A percentile compares a stretch with the other conserved stretches of the same genome.
phyloP scores from a whole-genome alignment of 2,329 filamentous ascomycete species.

The Akanthomyces muscarius region DNA sequence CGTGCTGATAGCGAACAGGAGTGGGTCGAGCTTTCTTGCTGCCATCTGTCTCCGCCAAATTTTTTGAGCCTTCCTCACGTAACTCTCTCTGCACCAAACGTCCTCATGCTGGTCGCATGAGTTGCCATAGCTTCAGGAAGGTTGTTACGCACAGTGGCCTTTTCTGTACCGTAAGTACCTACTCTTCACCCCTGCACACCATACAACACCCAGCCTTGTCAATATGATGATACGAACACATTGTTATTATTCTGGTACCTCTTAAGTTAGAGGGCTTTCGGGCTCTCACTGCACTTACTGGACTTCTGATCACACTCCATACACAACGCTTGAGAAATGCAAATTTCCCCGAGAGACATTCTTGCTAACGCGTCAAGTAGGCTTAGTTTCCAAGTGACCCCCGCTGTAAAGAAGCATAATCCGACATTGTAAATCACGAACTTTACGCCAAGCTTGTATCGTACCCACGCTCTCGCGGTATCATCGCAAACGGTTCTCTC shows the following conservation, averaged over 20 bases:
- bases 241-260: conserved; percentile 87
- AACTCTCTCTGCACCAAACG: not conserved
- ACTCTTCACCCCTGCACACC: not conserved
- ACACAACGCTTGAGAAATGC: not conserved
- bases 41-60: conserved; percentile 11
- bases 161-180: conserved; percentile 2
- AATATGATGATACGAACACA: conserved; percentile 68
- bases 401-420: not conserved
- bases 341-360: not conserved
- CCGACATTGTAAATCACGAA: conserved; percentile 1
- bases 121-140: not conserved
- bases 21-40: conserved; percentile 22
- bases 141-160: not conserved
- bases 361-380: not conserved
- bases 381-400: not conserved
- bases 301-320: conserved; percentile 65
- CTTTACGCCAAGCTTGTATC: not conserved
- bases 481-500: not conserved
- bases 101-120: not conserved
- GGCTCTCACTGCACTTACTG: conserved; percentile 72
- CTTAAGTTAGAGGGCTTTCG: conserved; percentile 74
- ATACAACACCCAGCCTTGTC: conserved; percentile 20
- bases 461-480: not conserved
- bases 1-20: not conserved
- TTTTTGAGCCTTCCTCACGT: conserved; percentile 1